Base-by-base conservation (phyloP, 2,329 filamentous ascomycete species). In the Eutypella sp. region DNA sequence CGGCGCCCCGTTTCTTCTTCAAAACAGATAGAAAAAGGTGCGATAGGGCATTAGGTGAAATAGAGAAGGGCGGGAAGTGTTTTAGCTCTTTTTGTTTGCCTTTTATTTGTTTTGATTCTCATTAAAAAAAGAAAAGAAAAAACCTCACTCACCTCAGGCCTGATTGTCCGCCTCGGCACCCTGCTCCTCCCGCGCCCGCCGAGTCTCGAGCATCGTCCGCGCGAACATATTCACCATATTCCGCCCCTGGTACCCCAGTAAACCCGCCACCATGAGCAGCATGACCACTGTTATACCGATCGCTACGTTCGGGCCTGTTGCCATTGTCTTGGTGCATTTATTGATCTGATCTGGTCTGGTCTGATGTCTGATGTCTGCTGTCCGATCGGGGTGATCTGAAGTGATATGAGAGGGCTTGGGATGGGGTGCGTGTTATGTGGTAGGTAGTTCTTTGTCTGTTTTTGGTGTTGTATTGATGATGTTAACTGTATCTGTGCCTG, bases 271-370 rank as follows among this genome's bases (percentile, higher is more conserved):
- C 2, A 50, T 13, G 38, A 61, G 39, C 16, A 65, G 29, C 44
- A 61, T 44, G 34, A 64, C 33, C 19, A 69, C 48, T 1, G 59
- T 47, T 7, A 67, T 31, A 18, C 57, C 59, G 45, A 67, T 58
- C 10, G 49, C 52, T 3, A 54, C 52, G 50, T 62, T 62, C 2
- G 44, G 46, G 15, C 27, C 43, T 8, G 44, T 7, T 11, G 36
- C 7, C 51, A 56, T 53, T 18, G n/a, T n/a, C n/a, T 42, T 42
- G 9, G 23, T 3, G 40, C 47, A 47, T 37, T 11, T 46, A 16
- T 13, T 13, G 36, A 39, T 39, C 31, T 9, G 36, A 22, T n/a
- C n/a, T n/a, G n/a, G n/a, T n/a, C n/a, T n/a, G n/a, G n/a, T n/a
- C n/a, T n/a, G n/a, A n/a, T n/a, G n/a, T n/a, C n/a, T n/a, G n/a